Evolutionary conservation across 2,329 filamentous ascomycete genomes (phyloP), one percentile per base, ranked within the genome.

Genomic region (Colletotrichum costaricense): DNA sequence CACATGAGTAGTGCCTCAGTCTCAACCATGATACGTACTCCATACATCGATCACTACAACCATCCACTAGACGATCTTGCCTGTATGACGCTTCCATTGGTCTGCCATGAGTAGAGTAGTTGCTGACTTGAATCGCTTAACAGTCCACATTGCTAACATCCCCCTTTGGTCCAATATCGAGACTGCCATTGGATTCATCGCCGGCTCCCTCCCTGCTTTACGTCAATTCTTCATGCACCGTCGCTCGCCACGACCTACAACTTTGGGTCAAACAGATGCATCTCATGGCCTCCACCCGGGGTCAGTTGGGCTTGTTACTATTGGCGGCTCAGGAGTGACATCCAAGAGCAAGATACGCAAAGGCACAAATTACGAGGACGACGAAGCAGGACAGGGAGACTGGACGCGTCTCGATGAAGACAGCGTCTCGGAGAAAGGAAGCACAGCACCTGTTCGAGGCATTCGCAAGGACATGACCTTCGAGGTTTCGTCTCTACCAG

Each of bases 1-100:
- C 2, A 35, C 30, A 52, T 33, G 30, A 11, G 11, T n/a, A 79
- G 78, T 24, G 76, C 76, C 9, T 77, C 75, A 4, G 55, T 77
- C 24, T 75, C 73, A 5, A 77, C 76, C 33, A 76, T 77, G 55
- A 72, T 77, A 14, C 67, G 76, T 24, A 77, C 74, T 16, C 74
- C 76, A 9, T 77, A 77, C 26, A 72, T 77, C 35, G 69, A 76
- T 30, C 42, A 76, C 52, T 76, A 76, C 73, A 75, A 75, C 49
- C 63, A 68, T 1, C 69, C 74, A 2, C 22, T 67, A 0, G 76
- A 77, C 28, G 57, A 74, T 28, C 75, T 72, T 9, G 63, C 64
- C 33, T 76, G 72, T 78, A 73, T 33, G 30, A 33, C 4, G 8
- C 30, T 33, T 33, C 8, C 8, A 30, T 11, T 26, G 2, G 0